These are phyloP conservation scores for Melaleuca quinquenervia DNA, from an alignment of 345 rosid species.

Conservation along the genomic window DNA sequence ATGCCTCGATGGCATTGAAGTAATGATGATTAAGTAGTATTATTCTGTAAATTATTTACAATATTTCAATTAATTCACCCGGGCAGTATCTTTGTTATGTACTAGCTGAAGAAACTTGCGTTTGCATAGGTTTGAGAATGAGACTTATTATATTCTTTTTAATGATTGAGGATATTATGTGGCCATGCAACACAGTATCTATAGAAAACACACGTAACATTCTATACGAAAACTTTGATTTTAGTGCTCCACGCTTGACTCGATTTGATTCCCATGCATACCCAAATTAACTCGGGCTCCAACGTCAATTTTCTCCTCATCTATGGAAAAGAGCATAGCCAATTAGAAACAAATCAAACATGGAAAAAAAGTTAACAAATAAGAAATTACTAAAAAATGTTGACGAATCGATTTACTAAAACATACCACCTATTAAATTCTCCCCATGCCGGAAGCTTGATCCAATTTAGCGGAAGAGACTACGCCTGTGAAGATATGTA, in stretches of 20 bases:
- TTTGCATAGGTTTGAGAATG: too few species aligned
- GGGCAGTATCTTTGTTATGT: background rate
- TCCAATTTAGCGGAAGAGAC: background rate
- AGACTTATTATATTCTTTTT: too few species aligned
- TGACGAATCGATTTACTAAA: background rate
- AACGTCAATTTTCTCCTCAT: too few species aligned
- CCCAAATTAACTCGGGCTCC: background rate
- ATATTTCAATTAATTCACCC: background rate
- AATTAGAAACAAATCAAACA: too few species aligned
- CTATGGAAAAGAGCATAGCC: background rate
- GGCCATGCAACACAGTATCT: background rate
- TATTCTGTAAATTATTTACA: background rate
- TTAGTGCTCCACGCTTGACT: background rate
- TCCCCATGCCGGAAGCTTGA: background rate
- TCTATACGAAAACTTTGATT: too few species aligned
- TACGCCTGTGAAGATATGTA: background rate
- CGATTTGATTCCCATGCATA: too few species aligned
- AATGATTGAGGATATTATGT: accelerated
- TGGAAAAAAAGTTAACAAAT: too few species aligned
- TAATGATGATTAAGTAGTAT: background rate
- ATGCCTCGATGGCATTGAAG: background rate
- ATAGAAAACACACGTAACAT: too few species aligned
- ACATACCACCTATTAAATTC: background rate
- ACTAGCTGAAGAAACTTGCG: background rate
- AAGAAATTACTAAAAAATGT: too few species aligned